Evolutionary conservation across 2,329 filamentous ascomycete species (phyloP), one percentile per base, ranked within the genome.

Genomic region (Phyllachora maydis): DNA sequence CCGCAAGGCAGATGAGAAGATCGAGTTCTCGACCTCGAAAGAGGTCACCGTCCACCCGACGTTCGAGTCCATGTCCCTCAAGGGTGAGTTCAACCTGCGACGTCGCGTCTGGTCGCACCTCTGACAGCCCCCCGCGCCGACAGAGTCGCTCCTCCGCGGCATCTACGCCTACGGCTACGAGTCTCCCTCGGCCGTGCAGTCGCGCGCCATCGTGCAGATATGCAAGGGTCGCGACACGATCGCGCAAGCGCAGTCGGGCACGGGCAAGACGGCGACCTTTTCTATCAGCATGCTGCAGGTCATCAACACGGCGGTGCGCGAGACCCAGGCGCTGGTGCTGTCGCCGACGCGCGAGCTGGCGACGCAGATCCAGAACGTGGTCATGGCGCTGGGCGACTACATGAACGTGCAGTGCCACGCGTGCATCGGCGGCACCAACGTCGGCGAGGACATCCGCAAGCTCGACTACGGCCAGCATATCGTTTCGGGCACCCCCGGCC

Each of bases 351-450:
- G 88, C 45, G 88, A 98, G 63, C 60, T 98, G 34, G 88, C 88
- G 21, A 93, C 85, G 14, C 88, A 98, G 54, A 98, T 98, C 34
- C 88, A 98, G 54, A 92, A 81, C 17, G 88, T 98, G 29, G 77
- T 98, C 37, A 91, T 95, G 71, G 88, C 88, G n/a, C 67, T 98
- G n/a, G 88, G 88, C 35, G 88, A 98, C 52, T 98, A 93, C 60
- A 95, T 98, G 88, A 93, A 93, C 45, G 81, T 98, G 4, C 83
- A 98, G 52, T 98, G 88, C 54, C 88, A 98, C 42, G 85, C 88
- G 29, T 98, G 88, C 60, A 95, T 98, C 56, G 88, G 88, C 55
- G 88, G 90, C 45, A 98, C 88, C 54, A 88, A 77, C 52, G 82
- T 98, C 39, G 78, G 88, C 50, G 90, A 98, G 35, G 88, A 95